Evolutionary conservation across 2,329 filamentous ascomycete species (phyloP).

Genomic region (Reticulascus tulasneorum): DNA sequence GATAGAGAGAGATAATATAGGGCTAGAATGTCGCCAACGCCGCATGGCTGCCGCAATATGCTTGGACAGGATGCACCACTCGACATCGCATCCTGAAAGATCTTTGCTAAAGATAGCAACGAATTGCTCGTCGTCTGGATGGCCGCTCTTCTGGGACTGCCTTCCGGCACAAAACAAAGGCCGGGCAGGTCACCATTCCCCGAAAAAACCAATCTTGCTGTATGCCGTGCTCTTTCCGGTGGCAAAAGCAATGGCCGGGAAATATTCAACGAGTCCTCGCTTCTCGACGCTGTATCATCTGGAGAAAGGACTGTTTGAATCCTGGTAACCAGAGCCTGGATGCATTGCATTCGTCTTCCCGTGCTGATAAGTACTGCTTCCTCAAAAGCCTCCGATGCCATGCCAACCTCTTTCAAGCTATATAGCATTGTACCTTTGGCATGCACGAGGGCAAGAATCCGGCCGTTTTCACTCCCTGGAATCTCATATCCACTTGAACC

Average conservation of each 20-base stretch:
- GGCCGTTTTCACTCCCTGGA: conserved; percentile 81
- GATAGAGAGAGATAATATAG: conserved; percentile 95
- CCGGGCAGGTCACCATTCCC: conserved; percentile 74
- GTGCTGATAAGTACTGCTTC: conserved; percentile 88
- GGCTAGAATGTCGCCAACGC: conserved; percentile 87
- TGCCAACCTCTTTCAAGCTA: conserved; percentile 73
- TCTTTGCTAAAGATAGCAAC: conserved; percentile 89
- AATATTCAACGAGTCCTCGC: too few species aligned
- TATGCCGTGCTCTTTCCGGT: conserved; percentile 78
- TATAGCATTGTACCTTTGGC: conserved; percentile 99
- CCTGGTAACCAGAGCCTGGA: conserved; percentile 72
- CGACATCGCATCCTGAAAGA: conserved; percentile 94
- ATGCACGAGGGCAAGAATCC: conserved; percentile 89
- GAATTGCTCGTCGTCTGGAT: conserved; percentile 95
- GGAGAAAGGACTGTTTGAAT: conserved; percentile 69
- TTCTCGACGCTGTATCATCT: too few species aligned
- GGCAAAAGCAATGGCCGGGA: conserved; percentile 66
- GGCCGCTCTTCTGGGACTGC: conserved; percentile 70
- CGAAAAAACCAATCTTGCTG: conserved; percentile 78
- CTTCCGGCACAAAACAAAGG: conserved; percentile 66
- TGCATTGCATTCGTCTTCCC: conserved; percentile 64
- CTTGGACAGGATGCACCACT: conserved; percentile 56
- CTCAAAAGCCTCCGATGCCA: conserved; percentile 85
- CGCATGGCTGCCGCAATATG: conserved; percentile 60
- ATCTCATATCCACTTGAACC: conserved; percentile 78